Percentiles rank a stretch among this genome's conserved stretches.
phyloP scores from a whole-genome alignment of 1,284 basidiomycete species.

The Baeospora myosura region DNA sequence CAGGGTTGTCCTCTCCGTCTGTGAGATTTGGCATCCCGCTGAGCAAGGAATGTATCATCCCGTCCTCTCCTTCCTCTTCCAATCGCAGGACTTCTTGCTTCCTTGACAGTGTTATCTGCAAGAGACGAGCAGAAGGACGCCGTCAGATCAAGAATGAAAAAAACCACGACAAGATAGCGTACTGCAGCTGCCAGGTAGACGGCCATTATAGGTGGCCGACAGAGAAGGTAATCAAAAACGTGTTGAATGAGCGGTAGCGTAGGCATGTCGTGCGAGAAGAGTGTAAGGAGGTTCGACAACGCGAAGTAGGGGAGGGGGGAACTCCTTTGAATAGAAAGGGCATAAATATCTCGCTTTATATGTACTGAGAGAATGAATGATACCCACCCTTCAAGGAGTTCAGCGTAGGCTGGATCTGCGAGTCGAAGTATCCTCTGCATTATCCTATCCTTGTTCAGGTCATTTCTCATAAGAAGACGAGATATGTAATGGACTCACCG shows the following conservation, averaged over 20 bases:
- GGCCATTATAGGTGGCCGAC: constrained; percentile 71
- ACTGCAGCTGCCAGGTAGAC: constrained; percentile 83
- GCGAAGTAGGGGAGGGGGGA: constrained; percentile 81
- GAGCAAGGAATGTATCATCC: constrained; percentile 81
- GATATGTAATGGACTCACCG: constrained; percentile 37
- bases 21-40: constrained; percentile 63
- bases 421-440: constrained; percentile 63
- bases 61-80: constrained; percentile 62
- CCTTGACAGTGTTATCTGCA: constrained; percentile 55
- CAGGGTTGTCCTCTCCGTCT: constrained; percentile 30
- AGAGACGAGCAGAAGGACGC: no score
- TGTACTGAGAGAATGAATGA: constrained; percentile 3
- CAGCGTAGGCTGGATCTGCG: constrained; percentile 66
- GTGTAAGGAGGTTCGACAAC: constrained; percentile 82
- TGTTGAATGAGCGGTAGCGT: constrained; percentile 79
- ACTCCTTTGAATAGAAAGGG: constrained; percentile 25
- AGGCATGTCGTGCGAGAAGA: constrained; percentile 88
- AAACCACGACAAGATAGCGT: constrained; percentile 24
- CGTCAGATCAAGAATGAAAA: background rate
- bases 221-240: constrained; percentile 82
- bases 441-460: constrained; percentile 35
- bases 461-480: background rate
- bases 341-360: constrained; percentile 1
- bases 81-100: constrained; percentile 52
- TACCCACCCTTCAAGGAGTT: constrained; percentile 59